Conservation (phyloP, 2,329 filamentous ascomycete species). For the Trichothecium roseum region DNA sequence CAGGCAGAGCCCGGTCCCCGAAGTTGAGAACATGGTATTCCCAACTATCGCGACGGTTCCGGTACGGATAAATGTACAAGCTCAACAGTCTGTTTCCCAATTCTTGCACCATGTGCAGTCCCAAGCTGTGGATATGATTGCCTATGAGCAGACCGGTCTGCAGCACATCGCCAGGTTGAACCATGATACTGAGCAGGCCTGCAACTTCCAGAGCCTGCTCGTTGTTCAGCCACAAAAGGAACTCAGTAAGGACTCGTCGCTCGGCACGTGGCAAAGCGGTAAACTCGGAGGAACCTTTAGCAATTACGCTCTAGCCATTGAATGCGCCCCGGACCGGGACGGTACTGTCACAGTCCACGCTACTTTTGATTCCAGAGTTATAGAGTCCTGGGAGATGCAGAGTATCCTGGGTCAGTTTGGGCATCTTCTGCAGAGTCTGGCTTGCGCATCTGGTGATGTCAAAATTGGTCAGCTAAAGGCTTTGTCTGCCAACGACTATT, state of each 20-base stretch:
- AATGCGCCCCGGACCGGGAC: slow-evolving; percentile 4
- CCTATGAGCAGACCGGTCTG: slow-evolving; percentile 14
- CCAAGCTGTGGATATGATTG: slow-evolving; percentile 10
- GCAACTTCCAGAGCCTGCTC: slow-evolving; percentile 10
- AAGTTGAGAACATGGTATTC: slow-evolving; percentile 14
- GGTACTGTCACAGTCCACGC: slow-evolving; percentile 5
- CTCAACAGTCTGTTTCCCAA: background rate
- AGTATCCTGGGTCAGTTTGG: background rate
- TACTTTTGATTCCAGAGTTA: slow-evolving; percentile 5
- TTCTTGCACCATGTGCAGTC: slow-evolving; percentile 17
- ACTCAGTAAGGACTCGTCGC: no score
- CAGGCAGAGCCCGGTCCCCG: slow-evolving; percentile 12
- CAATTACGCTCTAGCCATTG: slow-evolving; percentile 9
- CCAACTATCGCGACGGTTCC: slow-evolving; percentile 15
- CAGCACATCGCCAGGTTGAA: slow-evolving; percentile 12
- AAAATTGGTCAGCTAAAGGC: no score
- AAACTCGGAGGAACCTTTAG: no score
- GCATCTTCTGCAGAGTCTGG: no score
- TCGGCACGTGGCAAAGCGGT: no score
- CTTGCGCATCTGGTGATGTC: no score
- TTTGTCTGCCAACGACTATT: no score
- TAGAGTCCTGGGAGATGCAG: no score
- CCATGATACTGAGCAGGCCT: slow-evolving; percentile 2
- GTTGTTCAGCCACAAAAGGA: slow-evolving; percentile 12
- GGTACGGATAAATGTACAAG: background rate